Conservation (phyloP, 1,284 basidiomycete species). For the Termitomyces sp. region DNA sequence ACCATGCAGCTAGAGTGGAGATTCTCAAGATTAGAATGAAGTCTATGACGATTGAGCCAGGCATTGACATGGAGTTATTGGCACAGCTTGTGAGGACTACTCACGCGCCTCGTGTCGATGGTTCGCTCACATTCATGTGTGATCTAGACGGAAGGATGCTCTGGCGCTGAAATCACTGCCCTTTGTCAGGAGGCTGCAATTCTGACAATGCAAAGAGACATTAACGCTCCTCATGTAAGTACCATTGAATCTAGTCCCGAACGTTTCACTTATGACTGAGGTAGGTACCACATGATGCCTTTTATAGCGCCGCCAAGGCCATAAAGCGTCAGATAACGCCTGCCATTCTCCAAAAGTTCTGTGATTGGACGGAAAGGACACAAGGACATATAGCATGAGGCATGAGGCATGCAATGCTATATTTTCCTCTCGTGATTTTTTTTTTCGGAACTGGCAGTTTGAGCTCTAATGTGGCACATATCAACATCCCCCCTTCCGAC, state of each 20-base stretch:
- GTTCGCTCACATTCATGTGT: neutral
- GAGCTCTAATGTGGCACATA: neutral
- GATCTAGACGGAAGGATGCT: slow-evolving; percentile 85
- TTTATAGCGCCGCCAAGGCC: slow-evolving; percentile 68
- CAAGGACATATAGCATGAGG: slow-evolving; percentile 17
- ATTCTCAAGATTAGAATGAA: slow-evolving; percentile 77
- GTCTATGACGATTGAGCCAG: slow-evolving; percentile 77
- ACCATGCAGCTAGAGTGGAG: slow-evolving; percentile 72
- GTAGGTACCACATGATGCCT: slow-evolving; percentile 74
- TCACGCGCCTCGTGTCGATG: neutral
- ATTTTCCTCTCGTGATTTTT: neutral
- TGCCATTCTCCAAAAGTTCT: slow-evolving; percentile 69
- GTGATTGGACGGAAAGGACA: slow-evolving; percentile 47
- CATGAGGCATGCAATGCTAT: neutral
- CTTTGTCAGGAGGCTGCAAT: slow-evolving; percentile 97
- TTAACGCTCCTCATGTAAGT: slow-evolving; percentile 72
- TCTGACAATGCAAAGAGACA: slow-evolving; percentile 82
- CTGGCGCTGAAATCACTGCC: slow-evolving; percentile 90
- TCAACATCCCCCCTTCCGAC: neutral
- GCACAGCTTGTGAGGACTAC: slow-evolving; percentile 60
- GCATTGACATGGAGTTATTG: slow-evolving; percentile 65
- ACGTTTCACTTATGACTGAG: neutral
- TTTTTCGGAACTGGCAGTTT: neutral
- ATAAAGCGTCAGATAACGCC: slow-evolving; percentile 85
- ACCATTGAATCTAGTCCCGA: neutral